Evolutionary conservation across 805 yeast genomes (phyloP), one percentile per base, ranked within the genome.

Genomic region (Sugiyamaella floridensis): DNA sequence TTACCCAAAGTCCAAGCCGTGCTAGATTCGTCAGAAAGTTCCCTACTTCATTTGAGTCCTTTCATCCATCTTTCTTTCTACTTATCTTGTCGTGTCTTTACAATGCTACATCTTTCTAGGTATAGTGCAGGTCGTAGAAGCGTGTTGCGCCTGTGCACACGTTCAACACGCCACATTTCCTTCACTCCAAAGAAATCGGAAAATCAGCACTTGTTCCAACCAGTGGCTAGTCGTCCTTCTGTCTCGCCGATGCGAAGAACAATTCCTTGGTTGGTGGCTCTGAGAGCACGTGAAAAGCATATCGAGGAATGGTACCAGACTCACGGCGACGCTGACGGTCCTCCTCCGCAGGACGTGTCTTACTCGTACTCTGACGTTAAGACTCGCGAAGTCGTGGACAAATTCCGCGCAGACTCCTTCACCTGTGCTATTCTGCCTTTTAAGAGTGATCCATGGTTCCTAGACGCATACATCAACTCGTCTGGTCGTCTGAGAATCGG

Each of bases 401-500:
- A 82, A 63, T 83, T 93, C 1, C 77, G 93, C 59, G 74, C 73
- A 11, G 97, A 89, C 59, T 87, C 96, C 2, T 69, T 67, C 56
- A 71, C 73, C 1, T 59, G 59, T 20, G 71, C 70, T 2, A 44
- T 78, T 1, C 72, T 90, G 48, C 96, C 97, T 0, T 89, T 90
- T 73, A 86, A 86, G 61, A 86, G 86, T 55, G 96, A 90, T 65
- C 72, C 78, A 37, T 82, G 85, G 81, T 74, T 89, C 28, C 80
- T 95, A 57, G 98, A 90, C 65, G 80, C 89, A 46, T 90, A 90
- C 64, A 85, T 88, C 62, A 87, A 86, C 67, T 90, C 96, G 3
- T 85, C 83, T 53, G 97, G 97, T n/a, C 78, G 96, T 58, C 76
- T 89, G 63, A 76, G 97, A 63, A 88, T 88, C 61, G 98, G 97